These are phyloP conservation scores for Kwoniella europaea DNA, from an alignment of 768 basidiomycete species.

Conservation along the genomic window DNA sequence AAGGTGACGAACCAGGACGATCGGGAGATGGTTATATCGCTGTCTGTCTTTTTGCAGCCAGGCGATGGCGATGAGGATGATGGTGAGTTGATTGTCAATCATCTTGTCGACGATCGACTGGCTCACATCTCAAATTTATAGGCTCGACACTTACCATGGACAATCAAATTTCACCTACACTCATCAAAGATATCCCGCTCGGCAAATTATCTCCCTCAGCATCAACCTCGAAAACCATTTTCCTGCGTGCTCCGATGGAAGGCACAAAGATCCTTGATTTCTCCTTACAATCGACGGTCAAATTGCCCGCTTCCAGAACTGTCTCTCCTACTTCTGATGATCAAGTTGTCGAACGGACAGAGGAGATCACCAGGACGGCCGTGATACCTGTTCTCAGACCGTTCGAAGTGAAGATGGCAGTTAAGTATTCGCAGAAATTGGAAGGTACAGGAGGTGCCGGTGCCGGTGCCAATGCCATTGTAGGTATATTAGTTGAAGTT, in stretches of 20 bases:
- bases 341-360: slow-evolving; percentile 39
- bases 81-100: slow-evolving; percentile 22
- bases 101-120: background rate
- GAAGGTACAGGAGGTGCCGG: slow-evolving; percentile 6
- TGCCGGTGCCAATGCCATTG: slow-evolving; percentile 23
- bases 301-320: slow-evolving; percentile 35
- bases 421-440: slow-evolving; percentile 61
- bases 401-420: slow-evolving; percentile 65
- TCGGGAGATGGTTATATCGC: slow-evolving; percentile 68
- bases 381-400: slow-evolving; percentile 71
- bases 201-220: slow-evolving; percentile 69
- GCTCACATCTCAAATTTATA: slow-evolving; percentile 7
- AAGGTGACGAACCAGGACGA: slow-evolving; percentile 75
- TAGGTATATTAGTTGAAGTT: slow-evolving; percentile 25
- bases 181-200: slow-evolving; percentile 75
- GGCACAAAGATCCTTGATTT: slow-evolving; percentile 80
- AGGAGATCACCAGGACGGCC: slow-evolving; percentile 72
- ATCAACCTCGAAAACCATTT: slow-evolving; percentile 67
- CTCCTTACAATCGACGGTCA: slow-evolving; percentile 69
- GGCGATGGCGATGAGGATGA: slow-evolving; percentile 33
- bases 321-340: slow-evolving; percentile 1
- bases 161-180: slow-evolving; percentile 68
- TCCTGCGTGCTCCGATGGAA: slow-evolving; percentile 66
- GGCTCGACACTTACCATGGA: slow-evolving; percentile 63
- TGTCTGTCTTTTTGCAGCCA: slow-evolving; percentile 73